These are phyloP conservation scores for Tolypocladium endophyticum DNA, from an alignment of 2,329 filamentous ascomycete species.

Conservation along the genomic window DNA sequence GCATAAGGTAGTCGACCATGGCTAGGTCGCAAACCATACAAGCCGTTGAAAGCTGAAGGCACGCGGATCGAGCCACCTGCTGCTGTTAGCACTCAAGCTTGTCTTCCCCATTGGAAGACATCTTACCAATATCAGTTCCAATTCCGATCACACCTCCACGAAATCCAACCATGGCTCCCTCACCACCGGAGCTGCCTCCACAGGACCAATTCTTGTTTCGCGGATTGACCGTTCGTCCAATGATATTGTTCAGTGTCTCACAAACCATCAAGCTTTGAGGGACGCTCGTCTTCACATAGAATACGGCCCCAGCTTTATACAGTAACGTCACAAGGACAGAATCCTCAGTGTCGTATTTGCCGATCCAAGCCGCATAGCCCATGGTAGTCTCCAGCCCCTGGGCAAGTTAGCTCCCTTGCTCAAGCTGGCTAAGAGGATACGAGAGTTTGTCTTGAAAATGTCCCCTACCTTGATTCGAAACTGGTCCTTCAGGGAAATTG, in stretches of 20 bases:
- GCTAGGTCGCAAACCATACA: slow-evolving; percentile 18
- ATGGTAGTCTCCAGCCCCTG: slow-evolving; percentile 35
- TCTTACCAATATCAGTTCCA: slow-evolving; percentile 22
- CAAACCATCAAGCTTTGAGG: slow-evolving; percentile 12
- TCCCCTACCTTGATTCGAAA: slow-evolving; percentile 20
- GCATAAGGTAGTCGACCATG: slow-evolving; percentile 17
- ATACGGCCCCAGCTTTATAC: slow-evolving; percentile 16
- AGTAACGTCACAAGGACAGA: slow-evolving; percentile 17
- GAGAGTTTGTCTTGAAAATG: too few relatives aligned
- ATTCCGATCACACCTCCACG: slow-evolving; percentile 21
- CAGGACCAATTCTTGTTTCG: slow-evolving; percentile 19
- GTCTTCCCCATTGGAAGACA: too few relatives aligned
- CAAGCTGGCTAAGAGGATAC: neutral
- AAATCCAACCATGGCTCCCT: slow-evolving; percentile 22
- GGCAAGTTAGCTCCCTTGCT: neutral
- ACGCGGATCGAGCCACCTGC: slow-evolving; percentile 16
- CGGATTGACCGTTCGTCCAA: slow-evolving; percentile 23
- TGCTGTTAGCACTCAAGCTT: neutral
- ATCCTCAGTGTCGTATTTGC: slow-evolving; percentile 17
- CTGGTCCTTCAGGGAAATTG: slow-evolving; percentile 40
- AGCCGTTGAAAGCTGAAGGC: slow-evolving; percentile 18
- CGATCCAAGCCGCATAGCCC: slow-evolving; percentile 22
- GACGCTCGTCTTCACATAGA: slow-evolving; percentile 13
- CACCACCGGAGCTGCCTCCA: slow-evolving; percentile 26
- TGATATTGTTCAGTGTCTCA: slow-evolving; percentile 23